A percentile compares a stretch with the other conserved stretches of the same genome.
These are phyloP conservation scores for Metahyphopichia silvanorum DNA, from an alignment of 805 yeast genomes.

Conservation along the genomic window DNA sequence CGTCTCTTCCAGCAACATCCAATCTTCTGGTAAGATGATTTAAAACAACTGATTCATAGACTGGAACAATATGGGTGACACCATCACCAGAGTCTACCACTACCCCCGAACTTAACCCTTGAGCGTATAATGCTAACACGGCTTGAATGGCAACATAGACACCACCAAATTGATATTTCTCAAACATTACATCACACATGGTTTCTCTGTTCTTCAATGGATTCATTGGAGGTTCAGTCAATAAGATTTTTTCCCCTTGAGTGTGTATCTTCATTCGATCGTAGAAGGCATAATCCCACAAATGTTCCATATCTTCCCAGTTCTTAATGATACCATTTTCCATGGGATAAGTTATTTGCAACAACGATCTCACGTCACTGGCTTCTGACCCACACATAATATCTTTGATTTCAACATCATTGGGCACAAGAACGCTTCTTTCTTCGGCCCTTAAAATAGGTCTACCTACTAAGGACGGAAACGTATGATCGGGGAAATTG, in stretches of 20 bases:
- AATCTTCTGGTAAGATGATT: constrained; percentile 89
- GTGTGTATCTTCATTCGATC: constrained; percentile 82
- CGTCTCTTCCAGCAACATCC: constrained; percentile 98
- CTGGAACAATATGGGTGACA: constrained; percentile 97
- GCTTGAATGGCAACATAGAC: constrained; percentile 97
- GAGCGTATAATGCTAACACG: constrained; percentile 95
- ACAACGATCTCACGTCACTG: constrained; percentile 78
- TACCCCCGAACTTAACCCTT: constrained; percentile 94
- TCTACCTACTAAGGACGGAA: constrained; percentile 89
- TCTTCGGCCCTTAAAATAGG: constrained; percentile 98
- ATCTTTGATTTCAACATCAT: constrained; percentile 78
- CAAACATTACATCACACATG: constrained; percentile 93
- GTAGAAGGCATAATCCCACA: constrained; percentile 97
- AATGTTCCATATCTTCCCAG: constrained; percentile 98
- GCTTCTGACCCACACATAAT: constrained; percentile 99
- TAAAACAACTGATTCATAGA: constrained; percentile 93
- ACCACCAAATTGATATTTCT: constrained; percentile 84
- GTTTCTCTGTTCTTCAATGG: constrained; percentile 85
- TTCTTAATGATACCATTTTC: constrained; percentile 96
- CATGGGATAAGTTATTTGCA: constrained; percentile 97
- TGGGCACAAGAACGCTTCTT: constrained; percentile 51
- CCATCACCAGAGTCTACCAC: constrained; percentile 99
- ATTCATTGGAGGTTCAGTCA: constrained; percentile 98
- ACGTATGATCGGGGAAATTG: constrained; percentile 94
- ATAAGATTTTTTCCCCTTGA: constrained; percentile 70